Conservation (phyloP, 345 rosid genomes). For the Trapa incisa region DNA sequence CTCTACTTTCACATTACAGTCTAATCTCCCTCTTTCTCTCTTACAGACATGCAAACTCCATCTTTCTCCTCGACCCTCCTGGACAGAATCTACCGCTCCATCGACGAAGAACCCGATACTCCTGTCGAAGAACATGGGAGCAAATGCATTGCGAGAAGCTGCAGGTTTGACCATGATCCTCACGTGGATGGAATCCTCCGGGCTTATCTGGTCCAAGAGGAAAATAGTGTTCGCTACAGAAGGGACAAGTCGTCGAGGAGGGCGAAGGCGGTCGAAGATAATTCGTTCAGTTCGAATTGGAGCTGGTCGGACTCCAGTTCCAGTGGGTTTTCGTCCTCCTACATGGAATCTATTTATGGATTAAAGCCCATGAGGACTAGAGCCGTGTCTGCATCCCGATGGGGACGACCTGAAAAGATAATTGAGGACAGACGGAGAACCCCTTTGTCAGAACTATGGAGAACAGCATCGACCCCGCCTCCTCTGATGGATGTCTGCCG, state of each 20-base stretch:
- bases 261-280: constrained; percentile 15
- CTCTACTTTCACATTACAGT: no score
- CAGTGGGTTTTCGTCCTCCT: constrained; percentile 76
- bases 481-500: constrained; percentile 18
- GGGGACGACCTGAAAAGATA: neutral
- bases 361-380: constrained; percentile 30
- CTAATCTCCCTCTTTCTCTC: no score
- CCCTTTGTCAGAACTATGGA: constrained; percentile 41
- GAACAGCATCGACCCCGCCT: neutral
- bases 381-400: constrained; percentile 8
- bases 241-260: constrained; percentile 26
- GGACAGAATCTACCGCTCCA: constrained; percentile 83
- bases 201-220: constrained; percentile 24
- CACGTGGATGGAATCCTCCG: constrained; percentile 8
- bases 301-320: constrained; percentile 72
- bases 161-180: constrained; percentile 6
- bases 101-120: constrained; percentile 29
- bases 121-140: constrained; percentile 20
- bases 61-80: constrained; percentile 87
- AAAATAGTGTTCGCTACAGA: no score
- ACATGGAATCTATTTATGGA: constrained; percentile 42
- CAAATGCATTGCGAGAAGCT: constrained; percentile 12
- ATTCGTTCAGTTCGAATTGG: constrained; percentile 55
- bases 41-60: constrained; percentile 23
- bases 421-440: constrained; percentile 17